Conservation (phyloP, 352 stramenopile species). For the Phytophthora nicotianae region DNA sequence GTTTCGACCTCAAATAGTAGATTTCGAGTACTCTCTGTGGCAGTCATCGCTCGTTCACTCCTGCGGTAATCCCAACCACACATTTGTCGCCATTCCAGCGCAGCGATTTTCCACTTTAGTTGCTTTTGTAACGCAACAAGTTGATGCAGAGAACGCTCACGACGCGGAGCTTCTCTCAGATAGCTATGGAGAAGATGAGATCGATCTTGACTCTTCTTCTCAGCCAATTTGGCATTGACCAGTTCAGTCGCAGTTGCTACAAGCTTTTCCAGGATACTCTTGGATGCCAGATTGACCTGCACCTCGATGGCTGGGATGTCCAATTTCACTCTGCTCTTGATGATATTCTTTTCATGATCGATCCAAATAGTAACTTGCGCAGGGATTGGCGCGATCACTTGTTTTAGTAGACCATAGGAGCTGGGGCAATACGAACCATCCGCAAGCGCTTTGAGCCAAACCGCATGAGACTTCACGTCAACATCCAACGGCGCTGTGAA, state of each 20-base stretch:
- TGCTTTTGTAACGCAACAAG: slow-evolving; percentile 52
- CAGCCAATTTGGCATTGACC: slow-evolving; percentile 47
- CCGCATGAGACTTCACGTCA: slow-evolving; percentile 67
- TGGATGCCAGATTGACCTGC: slow-evolving; percentile 51
- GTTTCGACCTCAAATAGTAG: slow-evolving; percentile 52
- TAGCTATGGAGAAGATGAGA: slow-evolving; percentile 39
- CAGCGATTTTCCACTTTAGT: slow-evolving; percentile 70
- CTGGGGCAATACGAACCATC: slow-evolving; percentile 69
- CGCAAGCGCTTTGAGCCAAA: slow-evolving; percentile 64
- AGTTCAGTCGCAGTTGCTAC: slow-evolving; percentile 36
- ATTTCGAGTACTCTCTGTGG: slow-evolving; percentile 39
- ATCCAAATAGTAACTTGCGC: slow-evolving; percentile 60
- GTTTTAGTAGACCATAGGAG: slow-evolving; percentile 61
- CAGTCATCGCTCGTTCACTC: slow-evolving; percentile 47
- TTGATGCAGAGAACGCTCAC: slow-evolving; percentile 41
- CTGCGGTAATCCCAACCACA: slow-evolving; percentile 63
- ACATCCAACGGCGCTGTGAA: slow-evolving; percentile 76
- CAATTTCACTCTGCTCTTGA: slow-evolving; percentile 53
- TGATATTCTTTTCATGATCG: slow-evolving; percentile 40
- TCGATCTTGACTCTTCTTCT: slow-evolving; percentile 46
- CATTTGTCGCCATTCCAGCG: slow-evolving; percentile 57
- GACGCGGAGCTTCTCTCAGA: slow-evolving; percentile 10
- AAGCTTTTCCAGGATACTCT: slow-evolving; percentile 71
- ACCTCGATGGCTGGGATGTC: slow-evolving; percentile 68
- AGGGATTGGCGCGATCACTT: slow-evolving; percentile 75